Conservation (phyloP, 495 filamentous ascomycete genomes). For the Talaromyces borbonicus region DNA sequence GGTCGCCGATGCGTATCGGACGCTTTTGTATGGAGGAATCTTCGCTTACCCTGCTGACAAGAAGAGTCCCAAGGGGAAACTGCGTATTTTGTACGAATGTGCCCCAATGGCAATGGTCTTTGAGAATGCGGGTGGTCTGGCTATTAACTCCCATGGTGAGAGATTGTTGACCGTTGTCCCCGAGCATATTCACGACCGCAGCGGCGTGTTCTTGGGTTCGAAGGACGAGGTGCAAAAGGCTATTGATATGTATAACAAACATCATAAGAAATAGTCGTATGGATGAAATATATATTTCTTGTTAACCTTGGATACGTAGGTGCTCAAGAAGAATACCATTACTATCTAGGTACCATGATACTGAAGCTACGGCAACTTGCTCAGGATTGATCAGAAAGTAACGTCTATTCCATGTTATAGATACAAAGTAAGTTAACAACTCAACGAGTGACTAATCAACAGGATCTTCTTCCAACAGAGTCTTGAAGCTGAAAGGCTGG, state of each 20-base stretch:
- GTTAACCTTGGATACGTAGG: not conserved
- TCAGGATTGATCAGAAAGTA: too few relatives aligned
- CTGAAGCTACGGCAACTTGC: too few relatives aligned
- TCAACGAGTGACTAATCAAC: constrained; percentile 31
- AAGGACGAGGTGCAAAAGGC: constrained; percentile 94
- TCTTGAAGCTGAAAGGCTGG: constrained; percentile 83
- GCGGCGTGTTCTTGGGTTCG: constrained; percentile 92
- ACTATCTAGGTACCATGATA: not conserved
- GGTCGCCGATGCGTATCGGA: constrained; percentile 97
- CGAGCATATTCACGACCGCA: constrained; percentile 89
- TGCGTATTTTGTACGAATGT: constrained; percentile 96
- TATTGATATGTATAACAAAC: constrained; percentile 49
- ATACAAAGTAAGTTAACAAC: constrained; percentile 10
- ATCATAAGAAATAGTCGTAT: constrained; percentile 19
- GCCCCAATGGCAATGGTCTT: constrained; percentile 99
- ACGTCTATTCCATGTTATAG: not conserved
- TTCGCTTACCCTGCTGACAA: constrained; percentile 97
- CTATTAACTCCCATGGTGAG: constrained; percentile 77
- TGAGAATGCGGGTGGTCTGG: constrained; percentile 94
- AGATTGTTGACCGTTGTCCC: constrained; percentile 86
- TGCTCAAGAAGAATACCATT: not conserved
- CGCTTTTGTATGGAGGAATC: constrained; percentile 87
- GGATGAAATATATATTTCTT: not conserved
- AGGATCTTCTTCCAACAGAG: constrained; percentile 75
- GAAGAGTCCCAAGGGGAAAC: constrained; percentile 96